Conservation (phyloP, 192 early-diverging fungal genomes). For the Allomyces macrogynus region DNA sequence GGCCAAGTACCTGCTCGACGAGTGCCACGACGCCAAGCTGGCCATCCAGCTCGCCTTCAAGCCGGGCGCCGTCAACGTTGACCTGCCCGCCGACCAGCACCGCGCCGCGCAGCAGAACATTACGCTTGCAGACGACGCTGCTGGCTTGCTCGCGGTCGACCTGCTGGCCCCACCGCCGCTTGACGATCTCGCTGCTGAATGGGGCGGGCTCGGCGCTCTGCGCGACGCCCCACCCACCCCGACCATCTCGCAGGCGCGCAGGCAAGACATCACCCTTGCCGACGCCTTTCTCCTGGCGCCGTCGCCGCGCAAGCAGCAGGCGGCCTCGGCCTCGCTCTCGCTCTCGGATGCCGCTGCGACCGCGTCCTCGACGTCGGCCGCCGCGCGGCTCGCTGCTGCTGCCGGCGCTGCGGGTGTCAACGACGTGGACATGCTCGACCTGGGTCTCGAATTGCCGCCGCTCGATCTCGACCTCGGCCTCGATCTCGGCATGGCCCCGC, state of each 20-base stretch:
- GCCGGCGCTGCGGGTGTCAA: not conserved
- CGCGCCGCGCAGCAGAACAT: not conserved
- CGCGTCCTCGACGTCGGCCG: not conserved
- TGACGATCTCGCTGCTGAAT: not conserved
- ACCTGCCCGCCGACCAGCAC: not conserved
- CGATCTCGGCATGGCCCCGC: not conserved
- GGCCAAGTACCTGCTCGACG: constrained; percentile 86
- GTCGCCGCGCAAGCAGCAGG: not conserved
- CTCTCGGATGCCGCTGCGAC: no score
- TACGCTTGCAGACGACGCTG: not conserved
- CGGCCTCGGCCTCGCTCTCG: no score
- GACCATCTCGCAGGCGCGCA: not conserved
- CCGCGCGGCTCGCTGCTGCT: not conserved
- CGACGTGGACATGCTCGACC: not conserved
- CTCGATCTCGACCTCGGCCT: not conserved
- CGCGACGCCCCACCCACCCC: not conserved
- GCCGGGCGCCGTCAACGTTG: constrained; percentile 4
- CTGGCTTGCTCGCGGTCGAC: not conserved
- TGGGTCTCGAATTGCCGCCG: not conserved
- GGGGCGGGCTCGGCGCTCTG: no score
- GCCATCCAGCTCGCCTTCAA: constrained; percentile 77
- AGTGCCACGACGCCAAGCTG: constrained; percentile 85
- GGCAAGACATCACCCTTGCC: not conserved
- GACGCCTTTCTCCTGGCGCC: not conserved
- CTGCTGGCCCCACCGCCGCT: not conserved